Evolutionary conservation across 2,329 filamentous ascomycete species (phyloP), one percentile per base, ranked within the genome.

Genomic region (Cladosporium sp.): DNA sequence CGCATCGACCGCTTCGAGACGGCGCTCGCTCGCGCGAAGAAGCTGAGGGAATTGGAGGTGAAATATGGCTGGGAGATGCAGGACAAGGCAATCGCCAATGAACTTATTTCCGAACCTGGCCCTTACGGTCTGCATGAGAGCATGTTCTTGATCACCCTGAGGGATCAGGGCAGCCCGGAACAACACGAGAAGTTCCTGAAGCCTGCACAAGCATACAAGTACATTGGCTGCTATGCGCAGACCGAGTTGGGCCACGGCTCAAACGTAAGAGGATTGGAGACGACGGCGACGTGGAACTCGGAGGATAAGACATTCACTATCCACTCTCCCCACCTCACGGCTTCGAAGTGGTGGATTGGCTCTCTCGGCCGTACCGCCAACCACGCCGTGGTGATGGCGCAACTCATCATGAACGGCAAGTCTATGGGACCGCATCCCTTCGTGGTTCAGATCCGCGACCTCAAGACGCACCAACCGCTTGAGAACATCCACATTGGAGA

Each of bases 281-380:
- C 84, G 0, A 85, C 80, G 0, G 85, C 85, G 1, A 88, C 82
- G 0, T 90, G 85, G 85, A 85, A 88, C 61, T 72, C 80, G 0
- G 73, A 83, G 5, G 84, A 88, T 68, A 85, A 88, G 75, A 88
- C 83, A 3, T 90, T 91, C 61, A 84, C 76, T 11, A 75, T 91
- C 30, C 82, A 90, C 68, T 88, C 85, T 0, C 87, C 87, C 8
- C 76, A 82, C 54, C 74, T 90, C 50, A 90, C 87, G 1, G 80
- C 86, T 0, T 85, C 84, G 29, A 92, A 92, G 65, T 92, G 86
- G 86, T 91, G 88, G 88, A 89, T 89, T 59, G 88, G 88, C 1
- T 87, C 85, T 9, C 76, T 91, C 3, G 88, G 87, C 45, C 78
- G 85, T 59, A 84, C 84, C 2, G 87, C 88, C 39, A 91, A 88